phyloP scores from a whole-genome alignment of 1,284 basidiomycete genomes.

The Cutaneotrichosporon mucoides region DNA sequence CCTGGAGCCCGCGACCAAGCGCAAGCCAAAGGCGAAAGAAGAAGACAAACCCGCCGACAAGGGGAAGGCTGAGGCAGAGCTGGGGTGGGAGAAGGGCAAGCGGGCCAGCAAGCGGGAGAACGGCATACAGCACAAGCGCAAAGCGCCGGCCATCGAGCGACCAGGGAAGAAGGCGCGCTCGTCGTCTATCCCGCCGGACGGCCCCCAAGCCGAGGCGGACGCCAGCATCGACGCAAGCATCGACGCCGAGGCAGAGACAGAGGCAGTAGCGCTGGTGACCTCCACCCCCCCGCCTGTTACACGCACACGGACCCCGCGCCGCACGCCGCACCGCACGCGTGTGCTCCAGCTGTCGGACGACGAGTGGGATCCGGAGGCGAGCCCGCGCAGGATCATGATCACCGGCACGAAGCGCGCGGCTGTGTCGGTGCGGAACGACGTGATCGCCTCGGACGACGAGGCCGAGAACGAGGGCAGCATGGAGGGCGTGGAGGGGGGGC shows the following conservation, averaged over 20 bases:
- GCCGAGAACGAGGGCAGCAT: not conserved
- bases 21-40: too few relatives aligned
- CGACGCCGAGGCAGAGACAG: not conserved
- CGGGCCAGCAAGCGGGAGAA: not conserved
- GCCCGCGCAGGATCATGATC: slow-evolving; percentile 5
- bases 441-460: slow-evolving; percentile 11
- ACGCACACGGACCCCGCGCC: not conserved
- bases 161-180: not conserved
- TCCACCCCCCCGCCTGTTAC: not conserved
- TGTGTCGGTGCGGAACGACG: not conserved
- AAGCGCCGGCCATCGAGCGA: not conserved
- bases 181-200: not conserved
- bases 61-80: not conserved
- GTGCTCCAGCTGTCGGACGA: slow-evolving; percentile 33
- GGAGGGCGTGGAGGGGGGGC: slow-evolving; percentile 5
- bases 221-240: not conserved
- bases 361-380: slow-evolving; percentile 36
- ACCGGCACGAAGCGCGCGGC: slow-evolving; percentile 15
- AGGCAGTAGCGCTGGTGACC: not conserved
- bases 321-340: slow-evolving; percentile 8
- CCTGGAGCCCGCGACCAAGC: too few relatives aligned
- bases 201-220: not conserved
- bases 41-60: too few relatives aligned
- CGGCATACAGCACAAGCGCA: not conserved
- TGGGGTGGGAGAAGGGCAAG: not conserved